Base-by-base conservation (phyloP, 768 basidiomycete species). In the Pholiota molesta region DNA sequence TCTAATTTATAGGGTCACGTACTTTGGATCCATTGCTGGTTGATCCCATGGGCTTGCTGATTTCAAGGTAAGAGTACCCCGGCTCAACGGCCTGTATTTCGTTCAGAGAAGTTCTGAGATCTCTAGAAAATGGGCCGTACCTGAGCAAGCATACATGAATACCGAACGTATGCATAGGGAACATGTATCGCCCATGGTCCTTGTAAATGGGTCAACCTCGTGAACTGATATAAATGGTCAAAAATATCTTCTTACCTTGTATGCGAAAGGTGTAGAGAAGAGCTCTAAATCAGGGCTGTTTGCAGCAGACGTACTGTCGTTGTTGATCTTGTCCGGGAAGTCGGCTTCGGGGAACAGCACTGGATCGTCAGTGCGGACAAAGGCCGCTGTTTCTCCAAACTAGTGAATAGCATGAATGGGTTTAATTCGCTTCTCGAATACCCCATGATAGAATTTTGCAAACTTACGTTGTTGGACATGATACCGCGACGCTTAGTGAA, bases 361-460 rank as follows among this genome's bases (percentile, higher is more conserved):
- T 0, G 79, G 77, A 62, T 87, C 81, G 42, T 78, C 78, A 0
- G 81, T 77, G 17, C 86, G 81, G 26, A 83, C 65, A 66, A 88
- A 87, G 0, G 83, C 86, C 23, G 80, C 84, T 14, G 81, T 74
- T 69, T 86, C 86, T 8, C 74, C 78, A 40, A 74, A 73, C 78
- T 81, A 37, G n/a, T 13, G 14, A 37, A 13, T 14, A 16, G 35
- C 35, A 37, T 37, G 5, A 37, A 62, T 17, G 39, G 28, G 39
- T 42, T 17, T 17, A 40, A 7, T 39, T 4, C 23, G 19, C 13
- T 31, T 21, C 26, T n/a, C 39, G 19, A 13, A 37, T 16, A 37
- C 14, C 14, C 35, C 14, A 26, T 42, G 21, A 21, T 10, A 44
- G 7, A n/a, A 16, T 7, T 31, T 39, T 16, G 21, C 33, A 31